phyloP scores from a whole-genome alignment of 1,284 basidiomycete species.

The Kwoniella shivajii region DNA sequence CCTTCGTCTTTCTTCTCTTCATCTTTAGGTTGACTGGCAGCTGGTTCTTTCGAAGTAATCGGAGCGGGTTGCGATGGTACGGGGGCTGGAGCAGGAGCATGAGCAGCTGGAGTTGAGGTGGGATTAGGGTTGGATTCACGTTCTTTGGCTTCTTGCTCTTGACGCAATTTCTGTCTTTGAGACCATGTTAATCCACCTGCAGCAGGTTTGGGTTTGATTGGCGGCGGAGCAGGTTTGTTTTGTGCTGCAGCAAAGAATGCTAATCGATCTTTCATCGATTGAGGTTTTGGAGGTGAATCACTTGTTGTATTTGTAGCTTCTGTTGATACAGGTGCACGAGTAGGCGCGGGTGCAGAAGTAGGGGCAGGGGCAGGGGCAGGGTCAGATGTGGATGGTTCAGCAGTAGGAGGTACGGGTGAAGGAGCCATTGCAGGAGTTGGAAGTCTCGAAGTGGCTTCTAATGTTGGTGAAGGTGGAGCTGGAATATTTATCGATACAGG shows the following conservation, averaged over 20 bases:
- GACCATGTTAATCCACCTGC: constrained; percentile 59
- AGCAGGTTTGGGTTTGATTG: constrained; percentile 65
- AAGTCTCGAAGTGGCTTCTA: constrained; percentile 21
- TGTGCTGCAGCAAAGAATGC: constrained; percentile 53
- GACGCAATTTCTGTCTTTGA: constrained; percentile 52
- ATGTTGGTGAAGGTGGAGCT: constrained; percentile 30
- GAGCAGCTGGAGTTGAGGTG: constrained; percentile 9
- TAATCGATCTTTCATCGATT: constrained; percentile 54
- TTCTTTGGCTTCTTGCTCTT: constrained; percentile 52
- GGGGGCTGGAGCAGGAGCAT: constrained; percentile 22
- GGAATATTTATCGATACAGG: constrained; percentile 20
- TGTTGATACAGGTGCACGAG: constrained; percentile 6
- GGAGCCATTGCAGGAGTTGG: constrained; percentile 38
- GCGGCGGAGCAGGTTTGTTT: constrained; percentile 58
- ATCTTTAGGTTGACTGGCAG: constrained; percentile 9
- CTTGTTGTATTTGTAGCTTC: constrained; percentile 22
- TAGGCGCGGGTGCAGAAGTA: constrained; percentile 7
- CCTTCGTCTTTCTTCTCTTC: constrained; percentile 31
- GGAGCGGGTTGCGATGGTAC: constrained; percentile 19
- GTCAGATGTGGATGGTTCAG: constrained; percentile 11
- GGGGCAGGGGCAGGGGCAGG: constrained; percentile 12
- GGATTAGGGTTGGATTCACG: constrained; percentile 43
- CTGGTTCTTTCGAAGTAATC: constrained; percentile 14
- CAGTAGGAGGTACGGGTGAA: constrained; percentile 57
- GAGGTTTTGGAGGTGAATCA: constrained; percentile 28